A percentile compares a stretch with the other conserved stretches of the same genome.
Evolutionary conservation across 306 rosid genomes (phyloP).

Genomic region (Abrus precatorius): DNA sequence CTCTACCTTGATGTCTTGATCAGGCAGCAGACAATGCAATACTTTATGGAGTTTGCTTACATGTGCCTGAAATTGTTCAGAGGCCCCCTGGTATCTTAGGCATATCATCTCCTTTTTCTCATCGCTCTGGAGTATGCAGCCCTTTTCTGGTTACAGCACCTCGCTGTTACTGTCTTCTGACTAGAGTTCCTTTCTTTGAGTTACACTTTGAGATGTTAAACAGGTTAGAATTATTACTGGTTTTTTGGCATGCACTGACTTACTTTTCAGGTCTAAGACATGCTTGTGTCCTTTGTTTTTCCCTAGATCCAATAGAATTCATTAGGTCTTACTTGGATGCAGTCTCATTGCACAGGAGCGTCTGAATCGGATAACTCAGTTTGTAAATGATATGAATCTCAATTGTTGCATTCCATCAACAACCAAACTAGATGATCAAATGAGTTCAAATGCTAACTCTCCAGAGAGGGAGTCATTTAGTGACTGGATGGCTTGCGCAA

Average conservation of each 20-base stretch:
- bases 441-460: conserved; percentile 58
- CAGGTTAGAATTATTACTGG: conserved; percentile 64
- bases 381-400: conserved; percentile 68
- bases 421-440: conserved; percentile 60
- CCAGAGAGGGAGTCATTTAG: conserved; percentile 57
- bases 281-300: conserved; percentile 17
- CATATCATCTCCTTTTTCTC: conserved; percentile 65
- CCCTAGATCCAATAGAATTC: conserved; percentile 42
- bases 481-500: conserved; percentile 85
- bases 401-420: conserved; percentile 59
- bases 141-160: conserved; percentile 97
- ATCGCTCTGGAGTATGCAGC: conserved; percentile 63
- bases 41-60: conserved; percentile 96
- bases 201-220: conserved; percentile 93
- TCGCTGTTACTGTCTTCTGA: conserved; percentile 93
- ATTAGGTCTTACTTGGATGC: conserved; percentile 65
- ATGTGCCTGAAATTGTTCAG: conserved; percentile 95
- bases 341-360: conserved; percentile 98
- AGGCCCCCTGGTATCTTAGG: conserved; percentile 89
- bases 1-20: conserved; percentile 47
- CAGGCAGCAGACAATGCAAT: conserved; percentile 88
- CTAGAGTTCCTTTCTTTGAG: conserved; percentile 91
- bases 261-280: neutral
- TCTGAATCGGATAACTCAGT: conserved; percentile 84
- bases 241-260: conserved; percentile 20